Base-by-base conservation (phyloP, 768 basidiomycete genomes). In the Xerocomus potaroensis region DNA sequence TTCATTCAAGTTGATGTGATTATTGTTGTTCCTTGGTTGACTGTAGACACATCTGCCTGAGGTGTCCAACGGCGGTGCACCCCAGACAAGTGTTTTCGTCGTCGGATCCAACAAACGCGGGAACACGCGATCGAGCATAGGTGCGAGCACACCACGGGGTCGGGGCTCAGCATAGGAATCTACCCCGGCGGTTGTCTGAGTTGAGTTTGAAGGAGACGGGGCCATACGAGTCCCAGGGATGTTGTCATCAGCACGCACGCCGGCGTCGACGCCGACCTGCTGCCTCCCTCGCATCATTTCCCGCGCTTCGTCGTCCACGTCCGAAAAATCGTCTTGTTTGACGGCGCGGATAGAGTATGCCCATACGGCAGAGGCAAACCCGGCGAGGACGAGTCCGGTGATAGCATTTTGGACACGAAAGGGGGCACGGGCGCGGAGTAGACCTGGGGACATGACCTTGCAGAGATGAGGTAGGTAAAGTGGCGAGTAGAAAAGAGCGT, bases 341-440 rank as follows among this genome's bases (percentile, higher is more conserved):
- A 97, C 93, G 23, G 92, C 93, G 24, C 81, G 79, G 60, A 98
- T 95, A 15, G 92, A 93, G 69, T 97, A 98, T 4, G 83, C 75
- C 80, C 91, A 98, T 8, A 96, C 83, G 22, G 84, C 86, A 12
- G 80, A 77, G 23, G 80, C 84, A 62, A 96, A 94, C 0, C 77
- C 75, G 22, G 80, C 76, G 35, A 97, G 75, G 3, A 73, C 59
- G 36, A 83, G 52, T 8, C 94, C 95, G 1, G 87, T 89, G 39
- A 95, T 30, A 15, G 83, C 79, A 64, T 98, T 98, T 54, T 77
- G 77, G 32, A 86, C 32, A 26, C 81, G 79, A 69, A 87, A 98
- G 11, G 90, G 94, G 51, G 78, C 79, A 16, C 95, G 83, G 4
- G 95, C 95, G 46, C 95, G 87, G 66, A 79, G 70, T 35, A 98